These are phyloP conservation scores for Eucalyptus sp. DNA, from an alignment of 345 rosid species.

Conservation along the genomic window DNA sequence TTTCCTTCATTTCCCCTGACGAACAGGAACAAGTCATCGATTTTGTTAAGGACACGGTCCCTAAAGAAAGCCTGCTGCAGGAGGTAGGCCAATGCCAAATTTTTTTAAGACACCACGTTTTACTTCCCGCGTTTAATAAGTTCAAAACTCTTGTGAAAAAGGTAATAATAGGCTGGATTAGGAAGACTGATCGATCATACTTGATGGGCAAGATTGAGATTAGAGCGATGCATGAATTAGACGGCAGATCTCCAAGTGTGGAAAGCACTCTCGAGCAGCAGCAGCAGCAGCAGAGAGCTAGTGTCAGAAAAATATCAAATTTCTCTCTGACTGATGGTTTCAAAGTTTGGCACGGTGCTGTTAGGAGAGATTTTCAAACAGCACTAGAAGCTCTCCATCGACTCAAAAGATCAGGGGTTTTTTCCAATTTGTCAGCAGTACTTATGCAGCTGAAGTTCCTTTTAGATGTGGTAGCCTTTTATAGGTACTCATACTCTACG, in stretches of 20 bases:
- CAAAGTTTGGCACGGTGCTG: conserved; percentile 43
- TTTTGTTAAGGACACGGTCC: conserved; percentile 30
- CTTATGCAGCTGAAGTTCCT: conserved; percentile 49
- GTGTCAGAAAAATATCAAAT: not conserved
- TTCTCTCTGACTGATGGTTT: conserved; percentile 9
- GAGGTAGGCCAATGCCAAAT: conserved; percentile 32
- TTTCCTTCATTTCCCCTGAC: conserved; percentile 27
- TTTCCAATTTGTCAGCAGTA: conserved; percentile 16
- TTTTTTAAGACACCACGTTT: not conserved
- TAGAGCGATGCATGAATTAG: not conserved
- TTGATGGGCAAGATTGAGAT: not conserved
- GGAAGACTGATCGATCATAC: conserved; percentile 6
- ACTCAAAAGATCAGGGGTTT: conserved; percentile 18
- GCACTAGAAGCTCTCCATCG: conserved; percentile 30
- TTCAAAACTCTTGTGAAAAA: conserved; percentile 6
- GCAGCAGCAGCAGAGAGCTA: not conserved
- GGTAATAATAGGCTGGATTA: conserved; percentile 52
- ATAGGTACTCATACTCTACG: conserved; percentile 30
- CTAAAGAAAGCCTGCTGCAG: conserved; percentile 35
- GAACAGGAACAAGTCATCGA: conserved; percentile 21
- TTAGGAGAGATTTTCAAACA: conserved; percentile 44
- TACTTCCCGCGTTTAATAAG: not conserved
- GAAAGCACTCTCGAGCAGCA: not conserved
- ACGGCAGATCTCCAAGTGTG: not conserved
- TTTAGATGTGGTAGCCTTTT: conserved; percentile 50